Percentiles rank a stretch among this genome's conserved stretches.
phyloP scores from a whole-genome alignment of 2,329 filamentous ascomycete genomes.

The Thelonectria rubi region DNA sequence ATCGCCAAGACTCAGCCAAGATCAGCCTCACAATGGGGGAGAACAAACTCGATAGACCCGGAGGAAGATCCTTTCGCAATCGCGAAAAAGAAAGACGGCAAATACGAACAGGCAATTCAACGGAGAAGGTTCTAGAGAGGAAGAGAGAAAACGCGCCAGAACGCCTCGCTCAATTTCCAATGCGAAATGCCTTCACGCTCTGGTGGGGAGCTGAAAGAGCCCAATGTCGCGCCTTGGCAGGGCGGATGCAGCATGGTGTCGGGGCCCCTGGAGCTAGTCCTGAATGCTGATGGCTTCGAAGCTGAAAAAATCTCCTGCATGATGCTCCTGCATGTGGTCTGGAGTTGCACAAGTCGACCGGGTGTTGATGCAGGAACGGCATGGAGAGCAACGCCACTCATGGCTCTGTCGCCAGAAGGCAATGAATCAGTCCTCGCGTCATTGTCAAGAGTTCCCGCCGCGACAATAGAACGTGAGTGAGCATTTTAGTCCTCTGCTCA shows the following conservation, averaged over 20 bases:
- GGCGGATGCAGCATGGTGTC: constrained; percentile 30
- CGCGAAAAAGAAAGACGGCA: constrained; percentile 1
- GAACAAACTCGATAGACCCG: constrained; percentile 7
- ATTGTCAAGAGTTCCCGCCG: neutral
- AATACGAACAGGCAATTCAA: constrained; percentile 7
- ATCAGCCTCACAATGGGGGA: constrained; percentile 1
- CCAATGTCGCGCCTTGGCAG: constrained; percentile 28
- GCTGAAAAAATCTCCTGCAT: constrained; percentile 32
- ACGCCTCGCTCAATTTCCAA: constrained; percentile 18
- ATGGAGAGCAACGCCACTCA: neutral
- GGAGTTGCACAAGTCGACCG: neutral
- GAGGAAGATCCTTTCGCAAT: constrained; percentile 17
- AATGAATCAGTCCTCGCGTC: neutral
- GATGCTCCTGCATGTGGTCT: neutral
- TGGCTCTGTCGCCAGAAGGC: neutral
- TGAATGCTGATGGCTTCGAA: constrained; percentile 35
- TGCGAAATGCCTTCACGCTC: constrained; percentile 23
- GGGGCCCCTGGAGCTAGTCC: constrained; percentile 40
- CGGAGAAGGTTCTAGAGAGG: constrained; percentile 3
- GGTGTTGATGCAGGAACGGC: constrained; percentile 6
- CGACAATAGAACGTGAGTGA: neutral
- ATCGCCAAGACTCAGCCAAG: constrained; percentile 18
- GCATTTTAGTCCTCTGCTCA: neutral
- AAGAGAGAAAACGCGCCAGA: constrained; percentile 9
- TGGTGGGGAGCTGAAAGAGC: constrained; percentile 24